Evolutionary conservation across 257 asterid genomes (phyloP), one percentile per base, ranked within the genome.

Genomic region (Cruciata laevipes): DNA sequence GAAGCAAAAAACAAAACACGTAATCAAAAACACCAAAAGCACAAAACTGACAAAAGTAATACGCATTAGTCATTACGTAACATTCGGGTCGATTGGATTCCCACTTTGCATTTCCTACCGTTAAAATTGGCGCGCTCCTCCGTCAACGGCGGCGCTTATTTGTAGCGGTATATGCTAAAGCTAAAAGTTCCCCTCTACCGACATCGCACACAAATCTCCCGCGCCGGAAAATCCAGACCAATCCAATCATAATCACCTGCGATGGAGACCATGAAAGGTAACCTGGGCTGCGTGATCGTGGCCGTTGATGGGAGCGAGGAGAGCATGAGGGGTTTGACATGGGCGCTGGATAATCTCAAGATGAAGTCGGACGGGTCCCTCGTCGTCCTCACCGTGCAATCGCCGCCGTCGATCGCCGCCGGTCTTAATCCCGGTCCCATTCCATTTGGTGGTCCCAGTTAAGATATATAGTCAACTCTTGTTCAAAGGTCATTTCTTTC

Each of bases 371-470:
- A 67, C 6, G 73, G 78, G 6, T 74, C 74, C 1, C 75, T 79
- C 52, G n/a, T 76, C 40, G 58, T 79, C 25, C 80, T 82, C 32
- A 82, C 79, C 23, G 82, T 82, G 61, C 84, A 79, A 77, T 77
- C 86, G 12, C 86, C 84, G 53, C 82, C 86, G 52, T 74, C 84
- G 12, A 79, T 82, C 21, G 70, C 75, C 37, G 73, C 81, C 18
- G 86, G 86, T 3, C 57, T 82, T 65, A 82, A 67, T 62, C 86
- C 86, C 53, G 70, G 63, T 0, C 74, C 73, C 16, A 82, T 82
- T 69, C 86, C 86, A 9, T 82, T 82, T 72, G 84, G 86, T 27
- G 86, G 86, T 20, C 82, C 84, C 71, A 82, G 84, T 82, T 79
- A 76, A 78, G 83, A 63, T 20, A 3, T 10, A 63, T 20, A 4